phyloP scores from a whole-genome alignment of 192 early-diverging fungal species.

The Coemansia asiatica region DNA sequence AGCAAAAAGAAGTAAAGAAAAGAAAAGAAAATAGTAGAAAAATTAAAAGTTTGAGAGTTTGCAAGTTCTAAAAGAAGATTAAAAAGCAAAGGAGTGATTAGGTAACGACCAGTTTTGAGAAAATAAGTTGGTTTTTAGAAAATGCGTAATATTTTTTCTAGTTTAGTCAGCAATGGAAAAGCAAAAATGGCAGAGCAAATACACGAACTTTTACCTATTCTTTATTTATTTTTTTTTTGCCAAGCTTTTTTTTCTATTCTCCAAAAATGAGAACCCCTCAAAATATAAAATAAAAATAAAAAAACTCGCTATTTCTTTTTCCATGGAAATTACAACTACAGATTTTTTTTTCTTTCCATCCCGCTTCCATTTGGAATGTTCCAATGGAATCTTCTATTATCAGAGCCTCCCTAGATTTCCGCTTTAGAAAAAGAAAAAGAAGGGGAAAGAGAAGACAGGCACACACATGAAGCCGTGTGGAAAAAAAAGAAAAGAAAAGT shows the following conservation, averaged over 20 bases:
- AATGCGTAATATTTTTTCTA: too few species aligned
- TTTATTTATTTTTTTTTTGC: too few species aligned
- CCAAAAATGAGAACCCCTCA: too few species aligned
- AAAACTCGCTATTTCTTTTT: not conserved
- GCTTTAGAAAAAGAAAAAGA: not conserved
- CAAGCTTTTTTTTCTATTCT: not conserved
- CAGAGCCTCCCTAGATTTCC: not conserved
- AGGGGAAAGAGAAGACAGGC: too few species aligned
- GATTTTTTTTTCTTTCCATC: conserved; percentile 2
- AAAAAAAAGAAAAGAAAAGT: not conserved
- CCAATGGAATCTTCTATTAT: conserved; percentile 12
- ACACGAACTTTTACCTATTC: too few species aligned
- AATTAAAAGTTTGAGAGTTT: not conserved
- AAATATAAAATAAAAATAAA: too few species aligned
- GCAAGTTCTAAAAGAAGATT: too few species aligned
- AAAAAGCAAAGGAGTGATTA: too few species aligned
- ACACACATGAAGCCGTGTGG: not conserved
- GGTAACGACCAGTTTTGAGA: too few species aligned
- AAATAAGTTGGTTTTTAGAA: too few species aligned
- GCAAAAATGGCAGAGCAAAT: too few species aligned
- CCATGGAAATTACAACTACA: not conserved
- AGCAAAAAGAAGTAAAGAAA: not conserved
- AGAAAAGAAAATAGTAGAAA: not conserved
- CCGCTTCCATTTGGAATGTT: conserved; percentile 24
- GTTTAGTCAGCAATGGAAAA: too few species aligned